Base-by-base conservation (phyloP, 305 asterid genomes). In the Fraxinus sp. region DNA sequence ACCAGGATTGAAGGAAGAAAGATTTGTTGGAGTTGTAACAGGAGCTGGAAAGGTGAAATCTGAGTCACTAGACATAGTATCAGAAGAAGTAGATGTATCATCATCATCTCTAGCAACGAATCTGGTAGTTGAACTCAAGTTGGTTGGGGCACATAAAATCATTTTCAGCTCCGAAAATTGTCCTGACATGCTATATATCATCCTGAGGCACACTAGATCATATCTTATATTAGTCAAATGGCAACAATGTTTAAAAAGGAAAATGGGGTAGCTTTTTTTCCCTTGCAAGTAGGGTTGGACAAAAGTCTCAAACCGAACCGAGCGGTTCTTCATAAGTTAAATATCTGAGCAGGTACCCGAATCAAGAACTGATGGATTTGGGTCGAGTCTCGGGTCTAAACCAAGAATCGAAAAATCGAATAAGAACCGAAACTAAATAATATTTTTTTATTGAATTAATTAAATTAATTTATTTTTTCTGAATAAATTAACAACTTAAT, bases 171-270 rank as follows among this genome's bases (percentile, higher is more conserved):
- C 99, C 87, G 97, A 93, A 86, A 96, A 94, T 89, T 94, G 98
- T 73, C 97, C 99, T 72, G 99, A 94, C 93, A 97, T 94, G 97
- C 91, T 96, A 98, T 91, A 91, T 87, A 93, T 91, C 99, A 96
- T 96, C 99, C 99, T 96, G 99, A 92, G 89, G 98, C 98, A 92
- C 96, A 91, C 98, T 94, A 94, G 97, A 94, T 91, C 94, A 90
- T 91, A 91, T 91, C 92, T 87, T 87, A 88, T 85, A 92, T 95
- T 91, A 95, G 97, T 90, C 89, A 93, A 90, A 88, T 84, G 87
- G 78, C 86, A 89, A 68, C 74, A 68, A 68, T 13, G 7, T 68
- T 66, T 66, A 66, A 24, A 24, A 66, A 57, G 68, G 26, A 18
- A n/a, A 57, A 57, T 57, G 16, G 33, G 74, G 7, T 26, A 64